Evolutionary conservation across 495 filamentous ascomycete species (phyloP).

Genomic region (Penicillium macrosclerotiorum): DNA sequence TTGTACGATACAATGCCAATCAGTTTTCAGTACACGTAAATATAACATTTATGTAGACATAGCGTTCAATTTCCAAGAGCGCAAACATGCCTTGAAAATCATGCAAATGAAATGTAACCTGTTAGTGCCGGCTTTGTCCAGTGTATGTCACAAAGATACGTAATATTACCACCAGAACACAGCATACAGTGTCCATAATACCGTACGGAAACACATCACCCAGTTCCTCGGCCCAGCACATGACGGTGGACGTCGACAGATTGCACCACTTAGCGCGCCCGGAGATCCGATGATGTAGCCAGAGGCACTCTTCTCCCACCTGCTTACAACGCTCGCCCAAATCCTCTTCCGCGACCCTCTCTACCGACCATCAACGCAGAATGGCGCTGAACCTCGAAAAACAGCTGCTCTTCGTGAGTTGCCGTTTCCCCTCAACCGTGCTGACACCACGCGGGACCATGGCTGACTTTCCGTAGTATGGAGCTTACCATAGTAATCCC

Average conservation of each 20-base stretch:
- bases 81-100: too few relatives aligned
- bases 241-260: constrained; percentile 12
- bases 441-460: constrained; percentile 5
- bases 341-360: not conserved
- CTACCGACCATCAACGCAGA: constrained; percentile 7
- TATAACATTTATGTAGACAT: too few relatives aligned
- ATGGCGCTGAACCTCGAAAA: constrained; percentile 80
- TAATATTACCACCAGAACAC: not conserved
- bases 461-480: constrained; percentile 65
- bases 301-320: constrained; percentile 4
- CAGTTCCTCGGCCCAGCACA: constrained; percentile 21
- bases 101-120: too few relatives aligned
- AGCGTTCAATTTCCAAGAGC: too few relatives aligned
- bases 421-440: not conserved
- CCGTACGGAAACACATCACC: constrained; percentile 6
- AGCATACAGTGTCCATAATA: not conserved
- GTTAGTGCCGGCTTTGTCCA: not conserved
- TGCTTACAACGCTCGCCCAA: constrained; percentile 8
- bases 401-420: constrained; percentile 74
- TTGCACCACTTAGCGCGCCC: constrained; percentile 20
- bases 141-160: not conserved
- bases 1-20: too few relatives aligned
- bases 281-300: constrained; percentile 20
- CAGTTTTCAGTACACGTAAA: too few relatives aligned
- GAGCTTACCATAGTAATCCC: constrained; percentile 85